A percentile compares a stretch with the other conserved stretches of the same genome.
phyloP scores from a whole-genome alignment of 805 yeast genomes.

The Ogataea trehaloabstinens region DNA sequence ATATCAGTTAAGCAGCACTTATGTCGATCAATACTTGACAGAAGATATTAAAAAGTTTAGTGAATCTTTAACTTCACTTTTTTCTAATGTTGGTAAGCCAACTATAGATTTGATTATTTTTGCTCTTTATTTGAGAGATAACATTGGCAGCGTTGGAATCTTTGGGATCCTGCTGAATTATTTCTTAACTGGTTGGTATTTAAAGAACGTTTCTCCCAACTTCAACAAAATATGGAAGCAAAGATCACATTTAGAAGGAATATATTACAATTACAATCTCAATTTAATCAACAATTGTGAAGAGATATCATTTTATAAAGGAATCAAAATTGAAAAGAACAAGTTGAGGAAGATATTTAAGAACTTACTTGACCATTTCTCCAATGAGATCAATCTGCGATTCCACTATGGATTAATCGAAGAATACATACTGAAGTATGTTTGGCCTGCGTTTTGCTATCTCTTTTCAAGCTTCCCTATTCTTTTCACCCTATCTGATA shows the following conservation, averaged over 20 bases:
- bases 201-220: slow-evolving; percentile 76
- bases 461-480: slow-evolving; percentile 88
- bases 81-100: slow-evolving; percentile 90
- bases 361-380: slow-evolving; percentile 40
- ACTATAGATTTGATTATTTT: slow-evolving; percentile 81
- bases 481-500: slow-evolving; percentile 45
- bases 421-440: slow-evolving; percentile 82
- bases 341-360: slow-evolving; percentile 61
- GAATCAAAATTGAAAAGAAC: slow-evolving; percentile 71
- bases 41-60: slow-evolving; percentile 81
- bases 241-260: slow-evolving; percentile 81
- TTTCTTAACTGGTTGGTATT: slow-evolving; percentile 69
- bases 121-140: slow-evolving; percentile 77
- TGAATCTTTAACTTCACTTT: slow-evolving; percentile 76
- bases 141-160: slow-evolving; percentile 84
- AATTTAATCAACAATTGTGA: slow-evolving; percentile 86
- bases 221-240: slow-evolving; percentile 74
- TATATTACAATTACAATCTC: slow-evolving; percentile 81
- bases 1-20: slow-evolving; percentile 44
- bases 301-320: slow-evolving; percentile 92
- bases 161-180: slow-evolving; percentile 80
- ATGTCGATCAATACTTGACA: slow-evolving; percentile 84
- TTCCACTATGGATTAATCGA: slow-evolving; percentile 73
- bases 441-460: slow-evolving; percentile 97
- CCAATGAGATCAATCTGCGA: slow-evolving; percentile 49